Evolutionary conservation across 2,329 filamentous ascomycete species (phyloP), one percentile per base, ranked within the genome.

Genomic region (Aspergillus cejpii): DNA sequence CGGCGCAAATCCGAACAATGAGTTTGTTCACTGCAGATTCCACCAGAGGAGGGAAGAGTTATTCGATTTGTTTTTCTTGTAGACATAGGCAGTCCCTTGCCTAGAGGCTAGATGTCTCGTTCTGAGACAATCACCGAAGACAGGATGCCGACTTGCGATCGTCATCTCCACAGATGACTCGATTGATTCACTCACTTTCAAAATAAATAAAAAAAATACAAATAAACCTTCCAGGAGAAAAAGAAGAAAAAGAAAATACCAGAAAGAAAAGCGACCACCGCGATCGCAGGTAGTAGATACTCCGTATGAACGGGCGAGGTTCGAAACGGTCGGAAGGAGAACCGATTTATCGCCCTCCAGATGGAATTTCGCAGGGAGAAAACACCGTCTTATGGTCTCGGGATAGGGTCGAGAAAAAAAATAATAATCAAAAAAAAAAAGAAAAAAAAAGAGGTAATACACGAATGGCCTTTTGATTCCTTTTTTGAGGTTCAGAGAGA

Each of bases 1-100:
- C 44, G 47, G 50, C 44, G 50, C 53, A 40, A 44, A 52, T 37
- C 50, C 40, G 41, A 56, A 63, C 60, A 62, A 63, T 62, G 57
- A 44, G 54, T 53, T 63, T 63, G 60, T 63, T 55, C 47, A 44
- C 57, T 58, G 60, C 56, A 58, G 57, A 46, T 47, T 45, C 49
- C 54, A 52, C 39, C 34, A 42, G 24, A 31, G 31, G 17, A 31
- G 14, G 31, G n/a, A n/a, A n/a, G n/a, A n/a, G n/a, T n/a, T n/a
- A n/a, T n/a, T n/a, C n/a, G n/a, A n/a, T n/a, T n/a, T n/a, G n/a
- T n/a, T n/a, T n/a, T n/a, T n/a, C n/a, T n/a, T n/a, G n/a, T n/a
- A 43, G n/a, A 27, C 38, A 31, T 27, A 44, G 42, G 42, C 21
- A 49, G 31, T 20, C 31, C 31, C 36, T 33, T 41, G 40, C 40